Conservation (phyloP, 176 grass and related monocot genomes). For the Eragrostis nindensis region DNA sequence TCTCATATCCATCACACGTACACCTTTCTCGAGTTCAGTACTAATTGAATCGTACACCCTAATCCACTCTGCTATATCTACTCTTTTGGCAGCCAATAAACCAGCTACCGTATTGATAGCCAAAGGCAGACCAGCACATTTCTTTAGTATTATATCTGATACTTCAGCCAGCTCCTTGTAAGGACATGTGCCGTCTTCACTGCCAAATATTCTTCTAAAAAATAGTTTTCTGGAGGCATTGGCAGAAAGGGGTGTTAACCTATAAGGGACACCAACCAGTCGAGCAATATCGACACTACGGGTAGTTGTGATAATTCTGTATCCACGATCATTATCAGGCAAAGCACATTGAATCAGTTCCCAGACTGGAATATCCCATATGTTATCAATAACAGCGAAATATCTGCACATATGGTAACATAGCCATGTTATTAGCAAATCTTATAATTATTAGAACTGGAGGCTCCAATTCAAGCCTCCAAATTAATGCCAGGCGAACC, state of each 20-base stretch:
- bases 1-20: neutral
- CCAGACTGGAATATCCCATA: neutral
- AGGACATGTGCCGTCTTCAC: fast-evolving
- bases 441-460: neutral
- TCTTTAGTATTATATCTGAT: neutral
- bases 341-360: neutral
- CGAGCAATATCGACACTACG: neutral
- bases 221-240: neutral
- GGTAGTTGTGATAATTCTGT: slow-evolving; percentile 7
- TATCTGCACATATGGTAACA: neutral
- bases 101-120: slow-evolving; percentile 2
- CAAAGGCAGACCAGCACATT: neutral
- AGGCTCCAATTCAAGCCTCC: neutral
- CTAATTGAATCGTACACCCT: neutral
- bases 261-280: neutral
- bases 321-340: neutral
- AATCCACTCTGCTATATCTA: neutral
- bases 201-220: neutral
- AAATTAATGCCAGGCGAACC: no score
- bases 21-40: neutral
- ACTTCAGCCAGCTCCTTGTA: neutral
- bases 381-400: slow-evolving; percentile 1
- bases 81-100: neutral
- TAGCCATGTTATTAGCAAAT: neutral
- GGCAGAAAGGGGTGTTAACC: neutral